These are phyloP conservation scores for Centella asiatica DNA, from an alignment of 129 eudicot genomes.

Conservation along the genomic window DNA sequence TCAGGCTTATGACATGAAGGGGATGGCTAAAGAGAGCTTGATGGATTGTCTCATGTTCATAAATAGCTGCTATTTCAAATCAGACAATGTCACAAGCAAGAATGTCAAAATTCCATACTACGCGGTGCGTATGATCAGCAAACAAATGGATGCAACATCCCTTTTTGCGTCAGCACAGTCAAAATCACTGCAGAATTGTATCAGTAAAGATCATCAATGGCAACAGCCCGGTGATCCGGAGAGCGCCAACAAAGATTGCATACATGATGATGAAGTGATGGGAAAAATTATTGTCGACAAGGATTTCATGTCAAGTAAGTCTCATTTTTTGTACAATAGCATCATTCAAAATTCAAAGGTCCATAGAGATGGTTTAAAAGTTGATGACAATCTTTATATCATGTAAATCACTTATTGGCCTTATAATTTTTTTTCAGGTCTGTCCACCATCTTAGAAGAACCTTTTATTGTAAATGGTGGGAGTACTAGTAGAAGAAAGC, in stretches of 20 bases:
- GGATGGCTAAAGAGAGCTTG: conserved; percentile 81
- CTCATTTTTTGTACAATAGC: not conserved
- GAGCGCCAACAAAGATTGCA: conserved; percentile 12
- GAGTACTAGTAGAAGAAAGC: conserved; percentile 27
- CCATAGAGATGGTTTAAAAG: not conserved
- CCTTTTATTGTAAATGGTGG: conserved; percentile 28
- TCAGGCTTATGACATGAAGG: conserved; percentile 85
- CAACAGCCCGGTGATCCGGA: conserved; percentile 13
- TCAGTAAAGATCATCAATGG: not conserved
- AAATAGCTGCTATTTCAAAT: conserved; percentile 27
- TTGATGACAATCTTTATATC: not conserved
- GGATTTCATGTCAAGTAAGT: conserved; percentile 39
- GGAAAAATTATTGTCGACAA: conserved; percentile 17
- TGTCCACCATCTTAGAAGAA: conserved; percentile 58
- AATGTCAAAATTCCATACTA: conserved; percentile 45
- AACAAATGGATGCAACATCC: conserved; percentile 71
- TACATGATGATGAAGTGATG: conserved; percentile 15
- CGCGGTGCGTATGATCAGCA: conserved; percentile 64
- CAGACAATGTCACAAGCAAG: conserved; percentile 10
- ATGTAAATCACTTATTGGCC: not conserved
- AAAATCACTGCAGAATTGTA: conserved; percentile 15
- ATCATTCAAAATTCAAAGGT: not conserved
- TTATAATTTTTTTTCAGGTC: conserved; percentile 35
- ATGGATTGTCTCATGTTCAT: conserved; percentile 84
- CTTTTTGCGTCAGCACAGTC: conserved; percentile 44